Evolutionary conservation across 2,329 filamentous ascomycete genomes (phyloP), one percentile per base, ranked within the genome.

Genomic region (Calonectria henricotiae): DNA sequence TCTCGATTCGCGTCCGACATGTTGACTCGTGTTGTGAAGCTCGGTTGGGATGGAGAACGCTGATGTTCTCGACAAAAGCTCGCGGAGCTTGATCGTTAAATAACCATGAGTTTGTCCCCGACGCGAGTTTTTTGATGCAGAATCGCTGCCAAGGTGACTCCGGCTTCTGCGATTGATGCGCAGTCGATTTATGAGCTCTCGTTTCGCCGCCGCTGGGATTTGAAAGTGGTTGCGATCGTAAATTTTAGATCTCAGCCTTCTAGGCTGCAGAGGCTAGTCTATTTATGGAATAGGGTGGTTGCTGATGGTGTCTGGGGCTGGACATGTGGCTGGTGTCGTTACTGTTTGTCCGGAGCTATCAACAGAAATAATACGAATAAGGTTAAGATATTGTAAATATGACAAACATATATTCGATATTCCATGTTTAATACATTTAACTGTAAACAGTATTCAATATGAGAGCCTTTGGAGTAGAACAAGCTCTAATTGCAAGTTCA

Each of bases 1-100:
- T 96, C 91, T 84, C 90, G 90, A 80, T 92, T 87, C 83, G 90
- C 88, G 83, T 92, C 93, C 83, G 93, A 89, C 94, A 96, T 95
- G 69, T 82, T 88, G 82, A 75, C 80, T 79, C 77, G 73, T 73
- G 70, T 75, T 76, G 74, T 75, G 74, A 77, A 71, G 75, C 67
- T 74, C 54, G 68, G 70, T 73, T 77, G 67, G 69, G 71, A 69
- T 69, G 68, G 78, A 79, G 75, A 79, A 78, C 74, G 80, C 75
- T 78, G 78, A 81, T 73, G 79, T 77, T 78, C 80, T 82, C 81
- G 81, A 82, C 80, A 77, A 78, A 78, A 80, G 79, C 80, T 79
- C 76, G 75, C 72, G 76, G 80, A 80, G 78, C 79, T 78, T 67
- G 67, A 65, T 68, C 72, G 67, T 75, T 78, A 81, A 76, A 80